A percentile compares a stretch with the other conserved stretches of the same genome.
Conservation (phyloP, 2,329 filamentous ascomycete genomes). For the Fusarium begoniae region DNA sequence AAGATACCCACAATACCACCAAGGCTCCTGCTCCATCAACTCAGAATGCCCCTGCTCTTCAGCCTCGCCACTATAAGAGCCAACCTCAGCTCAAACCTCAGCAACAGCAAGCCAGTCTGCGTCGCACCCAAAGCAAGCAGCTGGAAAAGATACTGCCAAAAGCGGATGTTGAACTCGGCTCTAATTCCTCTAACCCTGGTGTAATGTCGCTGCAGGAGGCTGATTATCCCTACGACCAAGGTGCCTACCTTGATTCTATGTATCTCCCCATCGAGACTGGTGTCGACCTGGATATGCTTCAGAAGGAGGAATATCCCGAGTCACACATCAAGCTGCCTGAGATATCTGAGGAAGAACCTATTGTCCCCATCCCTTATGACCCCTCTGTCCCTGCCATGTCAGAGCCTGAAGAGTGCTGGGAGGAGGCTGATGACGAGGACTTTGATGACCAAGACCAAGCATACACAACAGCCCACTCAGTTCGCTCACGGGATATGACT, state of each 20-base stretch:
- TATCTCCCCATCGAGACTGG: slow-evolving; percentile 40
- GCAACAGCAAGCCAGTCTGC: slow-evolving; percentile 52
- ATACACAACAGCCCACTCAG: slow-evolving; percentile 80
- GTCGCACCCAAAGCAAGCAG: slow-evolving; percentile 57
- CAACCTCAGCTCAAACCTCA: slow-evolving; percentile 61
- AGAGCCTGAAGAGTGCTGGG: slow-evolving; percentile 76
- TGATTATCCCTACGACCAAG: slow-evolving; percentile 38
- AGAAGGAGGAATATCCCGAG: slow-evolving; percentile 39
- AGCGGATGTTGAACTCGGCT: slow-evolving; percentile 23
- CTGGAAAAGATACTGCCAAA: slow-evolving; percentile 42
- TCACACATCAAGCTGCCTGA: slow-evolving; percentile 43
- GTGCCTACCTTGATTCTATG: slow-evolving; percentile 43
- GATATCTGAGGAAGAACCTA: slow-evolving; percentile 45
- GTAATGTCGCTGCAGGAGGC: slow-evolving; percentile 26
- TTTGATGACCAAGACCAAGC: slow-evolving; percentile 71
- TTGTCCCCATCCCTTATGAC: slow-evolving; percentile 35
- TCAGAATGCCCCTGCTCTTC: slow-evolving; percentile 41
- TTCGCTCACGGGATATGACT: slow-evolving; percentile 73
- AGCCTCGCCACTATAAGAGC: slow-evolving; percentile 62
- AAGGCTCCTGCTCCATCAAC: slow-evolving; percentile 27
- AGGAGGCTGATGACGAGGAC: slow-evolving; percentile 79
- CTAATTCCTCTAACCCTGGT: slow-evolving; percentile 14
- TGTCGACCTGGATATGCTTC: slow-evolving; percentile 35
- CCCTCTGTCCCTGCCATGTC: slow-evolving; percentile 44
- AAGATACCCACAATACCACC: slow-evolving; percentile 28